Evolutionary conservation across 768 basidiomycete genomes (phyloP).

Genomic region (Rhizopogon rudus): DNA sequence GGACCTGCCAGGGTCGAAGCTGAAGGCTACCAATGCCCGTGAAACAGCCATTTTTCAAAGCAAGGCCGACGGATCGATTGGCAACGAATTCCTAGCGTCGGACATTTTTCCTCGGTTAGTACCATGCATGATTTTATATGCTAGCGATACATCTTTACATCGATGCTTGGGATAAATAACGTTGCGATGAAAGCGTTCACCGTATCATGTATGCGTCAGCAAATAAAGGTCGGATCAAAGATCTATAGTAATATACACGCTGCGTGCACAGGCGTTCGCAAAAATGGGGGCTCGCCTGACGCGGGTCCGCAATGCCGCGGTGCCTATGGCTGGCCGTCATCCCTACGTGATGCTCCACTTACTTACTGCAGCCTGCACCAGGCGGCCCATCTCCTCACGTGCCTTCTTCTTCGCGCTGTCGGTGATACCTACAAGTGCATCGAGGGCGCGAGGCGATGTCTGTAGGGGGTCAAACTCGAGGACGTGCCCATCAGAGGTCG

Average conservation of each 20-base stretch:
- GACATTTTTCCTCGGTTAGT: background rate
- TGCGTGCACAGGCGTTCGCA: background rate
- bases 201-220: background rate
- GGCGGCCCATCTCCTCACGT: slow-evolving; percentile 65
- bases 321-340: background rate
- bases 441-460: slow-evolving; percentile 66
- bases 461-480: slow-evolving; percentile 81
- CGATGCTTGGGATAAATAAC: background rate
- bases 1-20: too few species aligned
- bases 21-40: too few species aligned
- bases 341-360: slow-evolving; percentile 62
- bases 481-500: slow-evolving; percentile 75
- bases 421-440: slow-evolving; percentile 73
- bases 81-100: too few species aligned
- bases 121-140: background rate
- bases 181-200: background rate
- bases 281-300: background rate
- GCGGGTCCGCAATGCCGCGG: background rate
- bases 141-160: background rate
- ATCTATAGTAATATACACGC: background rate
- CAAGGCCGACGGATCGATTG: background rate
- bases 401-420: slow-evolving; percentile 83
- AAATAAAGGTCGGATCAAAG: background rate
- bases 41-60: too few species aligned
- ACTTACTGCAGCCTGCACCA: slow-evolving; percentile 68